Evolutionary conservation across 2,329 filamentous ascomycete species (phyloP), one percentile per base, ranked within the genome.

Genomic region (Penicillium janthinellum): DNA sequence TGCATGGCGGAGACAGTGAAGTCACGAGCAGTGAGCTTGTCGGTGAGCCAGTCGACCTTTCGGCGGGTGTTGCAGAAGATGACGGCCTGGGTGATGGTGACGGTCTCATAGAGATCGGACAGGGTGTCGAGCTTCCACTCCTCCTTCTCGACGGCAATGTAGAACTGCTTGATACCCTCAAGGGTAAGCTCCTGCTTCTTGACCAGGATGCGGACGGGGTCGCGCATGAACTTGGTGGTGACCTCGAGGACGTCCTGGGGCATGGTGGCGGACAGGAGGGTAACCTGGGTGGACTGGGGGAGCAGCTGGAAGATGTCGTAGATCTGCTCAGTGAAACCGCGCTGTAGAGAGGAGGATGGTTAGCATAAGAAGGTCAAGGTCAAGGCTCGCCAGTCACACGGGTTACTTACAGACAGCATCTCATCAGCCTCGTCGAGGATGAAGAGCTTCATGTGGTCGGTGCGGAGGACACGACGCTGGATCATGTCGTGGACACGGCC

Each of bases 171-270:
- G 54, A 99, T 84, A 59, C 95, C 95, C 80, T 98, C 95, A 53
- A 99, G 87, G 2, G 95, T 99, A 83, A 99, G 82, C 77, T 99
- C 95, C 64, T 69, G 67, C 67, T 69, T 69, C 67, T 69, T 69
- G 66, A 69, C 67, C 58, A 69, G 63, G 66, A 69, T 69, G 58
- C 67, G 67, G 64, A 69, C 63, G 65, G 67, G 67, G 78, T 98
- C 95, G 88, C 93, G 93, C 95, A 99, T 99, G 85, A 99, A 99
- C 79, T 98, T 98, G 68, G 94, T 98, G 35, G 95, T 99, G 90
- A 99, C 96, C 78, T 98, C 94, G 55, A 99, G 86, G 20, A 99
- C 95, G 74, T 99, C 95, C 83, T 98, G 96, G 48, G 95, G 95
- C 37, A 99, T 88, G 4, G 95, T 99, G 65, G 95, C 95, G 56